Percentiles rank a stretch among this genome's conserved stretches.
Conservation (phyloP, 1,284 basidiomycete species). For the Heimioporus punctisporus region DNA sequence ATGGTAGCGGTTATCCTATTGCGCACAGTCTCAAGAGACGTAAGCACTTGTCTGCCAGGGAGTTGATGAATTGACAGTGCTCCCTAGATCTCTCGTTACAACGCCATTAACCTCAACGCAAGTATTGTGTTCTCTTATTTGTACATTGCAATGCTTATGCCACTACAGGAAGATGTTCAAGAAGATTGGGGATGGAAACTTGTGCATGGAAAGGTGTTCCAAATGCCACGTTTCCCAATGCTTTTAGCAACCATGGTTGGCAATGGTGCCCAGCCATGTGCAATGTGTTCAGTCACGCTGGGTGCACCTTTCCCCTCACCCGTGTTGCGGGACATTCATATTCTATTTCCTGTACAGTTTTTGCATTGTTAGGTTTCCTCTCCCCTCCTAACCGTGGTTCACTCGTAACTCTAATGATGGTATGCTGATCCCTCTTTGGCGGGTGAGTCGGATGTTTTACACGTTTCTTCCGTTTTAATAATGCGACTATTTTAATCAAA, state of each 20-base stretch:
- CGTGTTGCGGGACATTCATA: slow-evolving; percentile 6
- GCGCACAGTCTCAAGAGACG: slow-evolving; percentile 89
- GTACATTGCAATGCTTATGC: not conserved
- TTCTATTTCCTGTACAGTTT: slow-evolving; percentile 53
- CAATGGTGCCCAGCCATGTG: slow-evolving; percentile 88
- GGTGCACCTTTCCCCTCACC: slow-evolving; percentile 40
- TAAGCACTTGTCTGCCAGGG: slow-evolving; percentile 44
- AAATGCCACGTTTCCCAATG: slow-evolving; percentile 81
- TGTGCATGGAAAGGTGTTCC: slow-evolving; percentile 96
- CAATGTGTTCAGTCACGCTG: slow-evolving; percentile 91
- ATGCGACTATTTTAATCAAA: slow-evolving; percentile 37
- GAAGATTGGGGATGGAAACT: slow-evolving; percentile 99
- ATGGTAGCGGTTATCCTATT: slow-evolving; percentile 95
- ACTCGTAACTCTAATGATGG: slow-evolving; percentile 95
- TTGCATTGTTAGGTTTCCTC: slow-evolving; percentile 97
- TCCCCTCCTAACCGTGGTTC: slow-evolving; percentile 96
- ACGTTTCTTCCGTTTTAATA: not conserved
- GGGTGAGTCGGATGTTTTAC: slow-evolving; percentile 42
- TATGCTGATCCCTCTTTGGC: slow-evolving; percentile 96
- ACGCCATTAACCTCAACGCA: slow-evolving; percentile 91
- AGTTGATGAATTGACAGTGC: slow-evolving; percentile 36
- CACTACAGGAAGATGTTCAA: slow-evolving; percentile 86
- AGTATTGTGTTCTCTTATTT: slow-evolving; percentile 27
- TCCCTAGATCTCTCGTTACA: slow-evolving; percentile 93
- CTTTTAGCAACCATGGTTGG: slow-evolving; percentile 86